Percentiles rank a stretch among this genome's conserved stretches.
These are phyloP conservation scores for Cyclotella distinguenda DNA, from an alignment of 108 stramenopile genomes.

Conservation along the genomic window DNA sequence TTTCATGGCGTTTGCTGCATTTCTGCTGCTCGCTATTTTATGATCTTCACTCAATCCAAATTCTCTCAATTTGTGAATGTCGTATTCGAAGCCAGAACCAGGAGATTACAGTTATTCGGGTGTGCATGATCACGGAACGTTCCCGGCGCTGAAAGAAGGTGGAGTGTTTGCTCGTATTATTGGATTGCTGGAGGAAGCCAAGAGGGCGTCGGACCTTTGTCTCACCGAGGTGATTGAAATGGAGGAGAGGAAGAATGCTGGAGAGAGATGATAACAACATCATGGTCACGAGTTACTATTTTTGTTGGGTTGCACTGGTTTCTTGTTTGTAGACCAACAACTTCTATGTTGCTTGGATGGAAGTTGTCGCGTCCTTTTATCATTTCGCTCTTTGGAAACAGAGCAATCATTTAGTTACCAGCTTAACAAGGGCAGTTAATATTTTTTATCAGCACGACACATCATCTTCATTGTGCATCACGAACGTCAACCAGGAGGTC, in stretches of 20 bases:
- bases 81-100: constrained; percentile 31
- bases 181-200: constrained; percentile 61
- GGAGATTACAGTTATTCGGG: constrained; percentile 69
- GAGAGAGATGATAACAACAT: neutral
- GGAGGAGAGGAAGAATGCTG: constrained; percentile 34
- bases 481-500: constrained; percentile 67
- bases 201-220: constrained; percentile 63
- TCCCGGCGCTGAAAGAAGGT: constrained; percentile 66
- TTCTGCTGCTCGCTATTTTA: neutral
- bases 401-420: neutral
- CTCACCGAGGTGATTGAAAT: constrained; percentile 65
- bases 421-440: neutral
- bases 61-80: neutral
- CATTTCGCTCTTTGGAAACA: no score
- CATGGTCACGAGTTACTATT: neutral
- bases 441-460: no score
- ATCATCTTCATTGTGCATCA: constrained; percentile 27
- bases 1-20: neutral
- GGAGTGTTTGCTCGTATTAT: constrained; percentile 60
- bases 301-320: neutral
- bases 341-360: no score
- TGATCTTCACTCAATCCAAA: neutral
- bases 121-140: constrained; percentile 75
- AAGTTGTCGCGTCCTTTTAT: no score
- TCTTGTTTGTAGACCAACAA: neutral